Conservation (phyloP, 2,329 filamentous ascomycete genomes). For the Penicillium sp. region DNA sequence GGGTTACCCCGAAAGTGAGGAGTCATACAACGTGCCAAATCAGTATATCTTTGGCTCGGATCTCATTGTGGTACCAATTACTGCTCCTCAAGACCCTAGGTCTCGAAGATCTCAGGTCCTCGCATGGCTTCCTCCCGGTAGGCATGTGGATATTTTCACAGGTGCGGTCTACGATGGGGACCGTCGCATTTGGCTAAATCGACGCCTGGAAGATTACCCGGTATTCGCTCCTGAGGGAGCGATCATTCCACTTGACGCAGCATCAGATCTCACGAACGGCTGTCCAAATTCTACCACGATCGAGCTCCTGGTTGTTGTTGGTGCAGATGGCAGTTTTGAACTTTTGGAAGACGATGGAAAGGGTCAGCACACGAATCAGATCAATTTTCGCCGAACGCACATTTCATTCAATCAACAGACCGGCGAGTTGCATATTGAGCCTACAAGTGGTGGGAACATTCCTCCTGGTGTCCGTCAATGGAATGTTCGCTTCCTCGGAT, state of each 20-base stretch:
- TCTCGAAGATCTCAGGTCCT: constrained; percentile 52
- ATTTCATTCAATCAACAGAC: background rate
- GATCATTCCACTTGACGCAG: constrained; percentile 49
- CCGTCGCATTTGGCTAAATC: constrained; percentile 54
- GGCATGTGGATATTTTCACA: constrained; percentile 60
- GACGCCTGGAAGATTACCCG: constrained; percentile 52
- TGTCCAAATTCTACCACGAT: background rate
- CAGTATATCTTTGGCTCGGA: constrained; percentile 61
- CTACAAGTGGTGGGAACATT: background rate
- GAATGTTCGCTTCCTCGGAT: background rate
- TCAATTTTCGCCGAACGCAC: background rate
- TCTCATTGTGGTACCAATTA: constrained; percentile 60
- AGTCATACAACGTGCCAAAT: constrained; percentile 59
- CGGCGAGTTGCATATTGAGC: background rate
- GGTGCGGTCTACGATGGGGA: constrained; percentile 60
- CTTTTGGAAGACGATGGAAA: background rate
- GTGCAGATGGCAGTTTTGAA: background rate
- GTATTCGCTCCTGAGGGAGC: constrained; percentile 59
- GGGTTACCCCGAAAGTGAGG: constrained; percentile 47
- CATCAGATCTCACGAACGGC: background rate
- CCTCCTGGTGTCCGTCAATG: background rate
- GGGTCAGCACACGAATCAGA: background rate
- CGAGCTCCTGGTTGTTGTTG: background rate
- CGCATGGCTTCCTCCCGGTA: constrained; percentile 58
- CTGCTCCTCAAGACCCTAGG: constrained; percentile 43